Evolutionary conservation across 805 yeast genomes (phyloP).

Genomic region (Kazachstania psychrophila): DNA sequence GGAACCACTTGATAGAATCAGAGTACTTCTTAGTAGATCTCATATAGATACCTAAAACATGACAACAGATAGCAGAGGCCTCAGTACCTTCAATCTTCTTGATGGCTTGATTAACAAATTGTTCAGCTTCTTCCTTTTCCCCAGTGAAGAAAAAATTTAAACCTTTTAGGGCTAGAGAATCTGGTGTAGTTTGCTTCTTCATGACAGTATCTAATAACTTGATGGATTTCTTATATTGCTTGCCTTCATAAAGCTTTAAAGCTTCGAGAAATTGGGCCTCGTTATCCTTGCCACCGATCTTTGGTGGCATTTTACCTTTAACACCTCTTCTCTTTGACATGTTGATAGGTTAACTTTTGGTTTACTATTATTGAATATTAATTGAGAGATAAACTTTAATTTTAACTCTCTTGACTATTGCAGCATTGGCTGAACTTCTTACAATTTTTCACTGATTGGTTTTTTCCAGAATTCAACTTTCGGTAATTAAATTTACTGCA

Average conservation of each 20-base stretch:
- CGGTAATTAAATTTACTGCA: no score
- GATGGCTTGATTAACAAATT: conserved; percentile 52
- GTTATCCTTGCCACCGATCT: conserved; percentile 47
- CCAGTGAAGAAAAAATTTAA: conserved; percentile 50
- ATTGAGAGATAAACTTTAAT: no score
- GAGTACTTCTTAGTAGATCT: conserved; percentile 57
- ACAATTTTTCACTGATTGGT: no score
- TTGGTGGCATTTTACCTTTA: conserved; percentile 9
- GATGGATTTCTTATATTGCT: conserved; percentile 80
- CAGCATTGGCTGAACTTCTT: no score
- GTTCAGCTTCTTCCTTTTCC: conserved; percentile 53
- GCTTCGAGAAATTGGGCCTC: conserved; percentile 64
- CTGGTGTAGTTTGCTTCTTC: conserved; percentile 68
- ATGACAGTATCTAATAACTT: conserved; percentile 65
- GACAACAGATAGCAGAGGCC: conserved; percentile 64
- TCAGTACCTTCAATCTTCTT: conserved; percentile 39
- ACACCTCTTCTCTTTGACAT: conserved; percentile 21
- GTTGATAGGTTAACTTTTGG: neutral
- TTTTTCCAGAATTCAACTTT: no score
- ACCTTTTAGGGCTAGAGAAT: conserved; percentile 79
- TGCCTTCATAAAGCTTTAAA: conserved; percentile 68
- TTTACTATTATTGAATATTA: no score
- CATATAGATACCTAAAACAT: conserved; percentile 77
- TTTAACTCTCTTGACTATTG: no score
- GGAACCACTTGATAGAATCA: conserved; percentile 73